Percentiles rank a stretch among this genome's conserved stretches.
phyloP scores from a whole-genome alignment of 2,329 filamentous ascomycete species.

The Colletotrichum musicola region DNA sequence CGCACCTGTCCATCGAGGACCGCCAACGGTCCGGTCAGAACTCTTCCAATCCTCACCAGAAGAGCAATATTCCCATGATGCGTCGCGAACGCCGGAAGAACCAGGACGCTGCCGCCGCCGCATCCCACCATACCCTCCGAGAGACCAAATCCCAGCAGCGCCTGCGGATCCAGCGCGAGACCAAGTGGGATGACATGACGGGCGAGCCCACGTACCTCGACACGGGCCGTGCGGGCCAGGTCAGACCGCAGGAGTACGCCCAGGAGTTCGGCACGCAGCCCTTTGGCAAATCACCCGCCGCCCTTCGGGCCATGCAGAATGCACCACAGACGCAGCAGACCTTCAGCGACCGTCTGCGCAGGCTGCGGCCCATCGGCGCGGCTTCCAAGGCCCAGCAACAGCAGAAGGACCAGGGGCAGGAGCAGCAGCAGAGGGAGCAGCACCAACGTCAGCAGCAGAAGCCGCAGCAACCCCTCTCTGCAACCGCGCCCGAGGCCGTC shows the following conservation, averaged over 20 bases:
- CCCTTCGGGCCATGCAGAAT: conserved; percentile 42
- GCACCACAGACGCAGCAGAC: conserved; percentile 44
- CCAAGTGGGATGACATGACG: conserved; percentile 75
- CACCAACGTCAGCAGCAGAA: conserved; percentile 36
- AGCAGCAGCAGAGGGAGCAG: conserved; percentile 39
- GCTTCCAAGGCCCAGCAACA: conserved; percentile 25
- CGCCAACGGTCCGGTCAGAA: conserved; percentile 37
- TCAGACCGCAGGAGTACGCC: conserved; percentile 65
- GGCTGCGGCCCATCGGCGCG: conserved; percentile 50
- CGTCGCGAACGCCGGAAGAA: conserved; percentile 63
- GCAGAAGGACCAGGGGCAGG: conserved; percentile 41
- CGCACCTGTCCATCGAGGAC: conserved; percentile 43
- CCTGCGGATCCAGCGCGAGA: conserved; percentile 51
- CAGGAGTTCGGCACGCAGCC: conserved; percentile 49
- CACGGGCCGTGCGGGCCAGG: conserved; percentile 67
- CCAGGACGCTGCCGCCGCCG: conserved; percentile 51
- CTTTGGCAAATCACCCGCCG: conserved; percentile 38
- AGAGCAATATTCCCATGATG: conserved; percentile 64
- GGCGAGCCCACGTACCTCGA: conserved; percentile 73
- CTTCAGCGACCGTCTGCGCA: conserved; percentile 61
- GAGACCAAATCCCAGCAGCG: conserved; percentile 55
- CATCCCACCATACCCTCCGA: conserved; percentile 48
- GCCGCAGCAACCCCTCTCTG: conserved; percentile 39
- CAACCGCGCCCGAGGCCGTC: conserved; percentile 41
- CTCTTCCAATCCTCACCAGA: conserved; percentile 44